Base-by-base conservation (phyloP, 495 filamentous ascomycete genomes). In the Talaromyces borbonicus region DNA sequence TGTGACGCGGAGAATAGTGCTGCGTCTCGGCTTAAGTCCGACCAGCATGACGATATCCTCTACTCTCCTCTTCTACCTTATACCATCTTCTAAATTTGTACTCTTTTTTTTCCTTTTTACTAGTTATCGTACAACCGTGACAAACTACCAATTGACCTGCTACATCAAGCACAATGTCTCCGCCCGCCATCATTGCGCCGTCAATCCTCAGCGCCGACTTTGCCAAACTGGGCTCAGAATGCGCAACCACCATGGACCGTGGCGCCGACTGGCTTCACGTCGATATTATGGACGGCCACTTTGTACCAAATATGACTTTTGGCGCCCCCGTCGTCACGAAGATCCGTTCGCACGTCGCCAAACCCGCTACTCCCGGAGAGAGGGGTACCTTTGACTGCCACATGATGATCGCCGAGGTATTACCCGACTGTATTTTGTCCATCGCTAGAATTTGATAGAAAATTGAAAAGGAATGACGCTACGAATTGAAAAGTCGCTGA, bases 381-480 rank as follows among this genome's bases (percentile, higher is more conserved):
- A 83, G 79, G 56, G 92, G 92, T 19, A 95, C 92, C 22, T 98
- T 98, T 56, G 92, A 98, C 66, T 98, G 92, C 77, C 92, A 98
- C 63, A 97, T 98, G 93, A 98, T 98, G 92, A 94, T 98, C 55
- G 81, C 84, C 55, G 92, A 98, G 85, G 89, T 92, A 25, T 41
- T 59, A 35, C 14, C 16, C 12, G 12, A 23, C 31, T 2, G 18
- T 5, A 2, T 22, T 11, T 42, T 23, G 14, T 23, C 0, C 9
- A 18, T 31, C 12, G 24, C 5, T 30, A 18, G 38, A 2, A 25
- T 40, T 43, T 26, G 14, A 29, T 16, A 16, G 8, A n/a, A 7
- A 29, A 15, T 14, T 18, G 8, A 15, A 16, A 14, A 8, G 25
- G 8, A 9, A 11, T 22, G 35, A n/a, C 7, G 4, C 16, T 12